phyloP scores from a whole-genome alignment of 495 filamentous ascomycete genomes.

The Filosporella fistucella region DNA sequence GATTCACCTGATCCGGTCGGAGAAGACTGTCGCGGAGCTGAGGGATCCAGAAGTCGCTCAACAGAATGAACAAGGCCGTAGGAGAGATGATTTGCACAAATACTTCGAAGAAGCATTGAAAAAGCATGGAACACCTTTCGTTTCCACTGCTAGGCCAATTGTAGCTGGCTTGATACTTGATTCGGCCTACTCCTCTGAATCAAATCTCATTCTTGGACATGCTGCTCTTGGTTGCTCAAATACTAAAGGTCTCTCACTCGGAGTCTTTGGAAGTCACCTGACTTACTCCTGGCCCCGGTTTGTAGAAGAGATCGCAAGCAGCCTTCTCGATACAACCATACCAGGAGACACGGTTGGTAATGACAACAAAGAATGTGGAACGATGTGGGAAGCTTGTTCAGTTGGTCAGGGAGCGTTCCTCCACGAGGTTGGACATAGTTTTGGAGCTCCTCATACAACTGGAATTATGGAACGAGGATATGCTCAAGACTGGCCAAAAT shows the following conservation, averaged over 20 bases:
- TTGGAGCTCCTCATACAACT: slow-evolving; percentile 81
- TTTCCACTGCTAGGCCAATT: slow-evolving; percentile 74
- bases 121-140: slow-evolving; percentile 61
- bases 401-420: slow-evolving; percentile 89
- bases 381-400: slow-evolving; percentile 87
- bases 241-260: slow-evolving; percentile 65
- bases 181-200: slow-evolving; percentile 73
- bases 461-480: slow-evolving; percentile 90
- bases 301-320: slow-evolving; percentile 82
- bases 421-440: slow-evolving; percentile 81
- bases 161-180: slow-evolving; percentile 82
- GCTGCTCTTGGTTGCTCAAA: slow-evolving; percentile 68
- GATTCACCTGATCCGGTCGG: slow-evolving; percentile 73
- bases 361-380: slow-evolving; percentile 77
- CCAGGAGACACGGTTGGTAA: slow-evolving; percentile 83
- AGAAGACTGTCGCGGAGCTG: slow-evolving; percentile 83
- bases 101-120: slow-evolving; percentile 74
- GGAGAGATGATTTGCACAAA: slow-evolving; percentile 64
- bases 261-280: slow-evolving; percentile 84
- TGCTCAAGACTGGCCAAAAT: slow-evolving; percentile 48
- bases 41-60: slow-evolving; percentile 73
- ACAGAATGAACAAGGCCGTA: slow-evolving; percentile 62
- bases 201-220: slow-evolving; percentile 70
- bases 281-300: slow-evolving; percentile 80
- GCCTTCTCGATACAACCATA: slow-evolving; percentile 77